Percentiles rank a stretch among this genome's conserved stretches.
These are phyloP conservation scores for Xylariaceae sp. DNA, from an alignment of 2,329 filamentous ascomycete species.

Conservation along the genomic window DNA sequence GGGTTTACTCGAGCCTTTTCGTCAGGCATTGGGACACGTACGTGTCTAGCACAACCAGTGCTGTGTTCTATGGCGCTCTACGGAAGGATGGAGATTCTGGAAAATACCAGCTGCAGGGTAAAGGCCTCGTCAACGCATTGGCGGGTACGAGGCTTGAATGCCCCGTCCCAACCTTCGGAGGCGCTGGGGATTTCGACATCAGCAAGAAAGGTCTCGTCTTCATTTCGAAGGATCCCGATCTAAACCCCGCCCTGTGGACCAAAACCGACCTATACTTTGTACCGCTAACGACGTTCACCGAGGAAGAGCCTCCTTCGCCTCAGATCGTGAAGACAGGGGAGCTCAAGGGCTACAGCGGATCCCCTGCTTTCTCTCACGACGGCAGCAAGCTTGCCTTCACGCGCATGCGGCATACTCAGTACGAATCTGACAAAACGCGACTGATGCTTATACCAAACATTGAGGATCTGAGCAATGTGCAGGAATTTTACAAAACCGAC, in stretches of 20 bases:
- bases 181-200: conserved; percentile 75
- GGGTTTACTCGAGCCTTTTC: conserved; percentile 70
- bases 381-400: conserved; percentile 70
- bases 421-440: conserved; percentile 75
- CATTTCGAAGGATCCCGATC: conserved; percentile 67
- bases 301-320: conserved; percentile 46
- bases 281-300: conserved; percentile 57
- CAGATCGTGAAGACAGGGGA: conserved; percentile 53
- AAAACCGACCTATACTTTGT: conserved; percentile 78
- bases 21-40: conserved; percentile 83
- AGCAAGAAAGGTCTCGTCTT: conserved; percentile 63
- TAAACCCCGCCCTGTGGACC: conserved; percentile 70
- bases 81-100: conserved; percentile 36
- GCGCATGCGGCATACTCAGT: conserved; percentile 70
- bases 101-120: conserved; percentile 40
- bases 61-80: conserved; percentile 45
- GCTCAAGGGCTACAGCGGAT: conserved; percentile 60
- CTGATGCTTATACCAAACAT: conserved; percentile 63
- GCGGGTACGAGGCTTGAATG: conserved; percentile 56
- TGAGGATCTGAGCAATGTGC: conserved; percentile 51
- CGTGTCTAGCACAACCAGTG: conserved; percentile 62
- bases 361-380: conserved; percentile 69
- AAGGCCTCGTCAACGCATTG: conserved; percentile 60
- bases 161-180: conserved; percentile 75
- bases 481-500: conserved; percentile 58